A percentile compares a stretch with the other conserved stretches of the same genome.
Evolutionary conservation across 164 flowering plant genomes (phyloP).

Genomic region (Magnolia sinica): DNA sequence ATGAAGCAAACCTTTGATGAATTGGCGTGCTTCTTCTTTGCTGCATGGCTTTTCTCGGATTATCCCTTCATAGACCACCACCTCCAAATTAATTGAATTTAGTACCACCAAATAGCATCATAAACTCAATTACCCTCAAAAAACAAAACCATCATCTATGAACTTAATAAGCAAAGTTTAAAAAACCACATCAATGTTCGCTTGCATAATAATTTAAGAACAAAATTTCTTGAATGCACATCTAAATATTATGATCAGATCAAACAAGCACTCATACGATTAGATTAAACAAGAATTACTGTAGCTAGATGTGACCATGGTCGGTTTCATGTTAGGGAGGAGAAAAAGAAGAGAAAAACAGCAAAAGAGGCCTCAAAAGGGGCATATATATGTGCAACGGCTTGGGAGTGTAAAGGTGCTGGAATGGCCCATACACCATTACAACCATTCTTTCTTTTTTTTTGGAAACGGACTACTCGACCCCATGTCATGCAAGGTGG

Average conservation of each 20-base stretch:
- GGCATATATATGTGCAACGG: too few relatives aligned
- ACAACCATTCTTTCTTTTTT: too few relatives aligned
- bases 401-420: too few relatives aligned
- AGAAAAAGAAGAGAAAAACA: too few relatives aligned
- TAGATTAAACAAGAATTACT: too few relatives aligned
- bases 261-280: too few relatives aligned
- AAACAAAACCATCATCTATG: neutral
- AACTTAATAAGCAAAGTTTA: neutral
- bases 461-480: too few relatives aligned
- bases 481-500: too few relatives aligned
- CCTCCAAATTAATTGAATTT: slow-evolving; percentile 50
- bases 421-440: too few relatives aligned
- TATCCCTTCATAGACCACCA: slow-evolving; percentile 89
- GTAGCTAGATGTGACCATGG: too few relatives aligned
- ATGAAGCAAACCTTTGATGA: slow-evolving; percentile 56
- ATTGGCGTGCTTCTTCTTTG: slow-evolving; percentile 81
- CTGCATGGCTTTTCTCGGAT: slow-evolving; percentile 86
- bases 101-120: neutral
- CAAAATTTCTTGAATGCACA: neutral
- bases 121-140: neutral
- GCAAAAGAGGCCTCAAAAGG: too few relatives aligned
- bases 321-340: too few relatives aligned
- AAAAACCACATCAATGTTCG: neutral
- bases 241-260: neutral
- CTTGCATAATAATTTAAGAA: neutral